A percentile compares a stretch with the other conserved stretches of the same genome.
Evolutionary conservation across 1,139 yeast genomes (phyloP).

Genomic region (Entelexis sorbosivorans): DNA sequence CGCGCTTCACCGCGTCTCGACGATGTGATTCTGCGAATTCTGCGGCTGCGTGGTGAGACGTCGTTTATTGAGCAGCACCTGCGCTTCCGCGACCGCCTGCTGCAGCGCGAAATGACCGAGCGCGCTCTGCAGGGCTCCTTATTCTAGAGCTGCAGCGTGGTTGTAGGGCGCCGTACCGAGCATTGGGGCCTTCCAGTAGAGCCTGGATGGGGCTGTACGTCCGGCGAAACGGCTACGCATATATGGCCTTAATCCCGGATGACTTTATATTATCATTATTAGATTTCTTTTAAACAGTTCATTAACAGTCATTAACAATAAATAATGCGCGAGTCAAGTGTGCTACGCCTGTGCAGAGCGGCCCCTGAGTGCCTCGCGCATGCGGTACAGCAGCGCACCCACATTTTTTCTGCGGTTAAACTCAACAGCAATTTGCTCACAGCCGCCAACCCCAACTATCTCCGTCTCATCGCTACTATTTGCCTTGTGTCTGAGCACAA

Average conservation of each 20-base stretch:
- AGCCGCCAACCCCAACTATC: background rate
- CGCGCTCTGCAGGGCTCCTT: slow-evolving; percentile 21
- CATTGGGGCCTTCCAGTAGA: no score
- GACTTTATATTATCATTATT: no score
- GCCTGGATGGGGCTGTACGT: no score
- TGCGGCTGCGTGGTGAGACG: slow-evolving; percentile 38
- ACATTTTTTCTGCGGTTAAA: background rate
- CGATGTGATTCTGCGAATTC: slow-evolving; percentile 54
- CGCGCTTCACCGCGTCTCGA: slow-evolving; percentile 51
- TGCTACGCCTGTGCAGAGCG: background rate
- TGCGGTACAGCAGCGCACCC: slow-evolving; percentile 1
- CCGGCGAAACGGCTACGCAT: no score
- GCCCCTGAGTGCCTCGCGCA: background rate
- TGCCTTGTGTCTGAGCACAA: background rate
- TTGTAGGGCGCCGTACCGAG: no score
- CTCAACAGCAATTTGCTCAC: background rate
- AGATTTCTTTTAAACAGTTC: no score
- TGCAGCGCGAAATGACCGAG: slow-evolving; percentile 56
- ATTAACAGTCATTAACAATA: no score
- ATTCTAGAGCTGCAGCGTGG: background rate
- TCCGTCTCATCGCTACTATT: background rate
- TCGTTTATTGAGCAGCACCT: slow-evolving; percentile 45
- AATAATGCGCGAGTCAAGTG: background rate
- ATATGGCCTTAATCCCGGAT: no score
- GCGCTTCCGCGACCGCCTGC: slow-evolving; percentile 50